A percentile compares a stretch with the other conserved stretches of the same genome.
Conservation (phyloP, 2,329 filamentous ascomycete species). For the Volutella citrinella region DNA sequence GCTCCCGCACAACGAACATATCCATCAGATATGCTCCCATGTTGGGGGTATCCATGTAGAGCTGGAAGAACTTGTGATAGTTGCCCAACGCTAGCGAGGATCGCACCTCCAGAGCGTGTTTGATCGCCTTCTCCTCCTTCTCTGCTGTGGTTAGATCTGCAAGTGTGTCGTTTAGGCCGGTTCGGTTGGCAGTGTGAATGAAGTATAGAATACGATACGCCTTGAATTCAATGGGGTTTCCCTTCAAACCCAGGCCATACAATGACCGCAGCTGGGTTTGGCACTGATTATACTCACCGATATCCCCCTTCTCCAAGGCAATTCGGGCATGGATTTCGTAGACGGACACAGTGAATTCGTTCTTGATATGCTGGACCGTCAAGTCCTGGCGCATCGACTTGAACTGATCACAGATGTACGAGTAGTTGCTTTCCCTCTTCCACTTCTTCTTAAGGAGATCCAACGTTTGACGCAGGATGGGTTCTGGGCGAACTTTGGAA, state of each 20-base stretch:
- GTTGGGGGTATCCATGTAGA: constrained; percentile 90
- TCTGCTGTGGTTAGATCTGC: constrained; percentile 99
- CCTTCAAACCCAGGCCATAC: constrained; percentile 82
- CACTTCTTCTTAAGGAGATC: constrained; percentile 92
- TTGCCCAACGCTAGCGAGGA: constrained; percentile 91
- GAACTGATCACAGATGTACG: constrained; percentile 98
- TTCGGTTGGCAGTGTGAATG: constrained; percentile 97
- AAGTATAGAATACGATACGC: constrained; percentile 99
- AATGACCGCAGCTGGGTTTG: constrained; percentile 94
- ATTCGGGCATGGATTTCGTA: constrained; percentile 98
- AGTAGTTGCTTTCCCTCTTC: constrained; percentile 90
- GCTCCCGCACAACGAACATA: constrained; percentile 95
- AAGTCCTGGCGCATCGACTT: constrained; percentile 97
- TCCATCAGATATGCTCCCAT: constrained; percentile 99
- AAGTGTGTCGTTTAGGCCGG: constrained; percentile 95
- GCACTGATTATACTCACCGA: constrained; percentile 99
- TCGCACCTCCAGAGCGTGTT: constrained; percentile 87
- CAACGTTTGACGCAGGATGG: constrained; percentile 76
- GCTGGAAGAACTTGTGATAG: constrained; percentile 96
- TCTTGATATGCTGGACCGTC: constrained; percentile 95
- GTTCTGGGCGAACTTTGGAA: constrained; percentile 81
- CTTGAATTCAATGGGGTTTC: constrained; percentile 93
- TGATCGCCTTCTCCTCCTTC: constrained; percentile 79
- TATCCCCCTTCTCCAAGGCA: constrained; percentile 94
- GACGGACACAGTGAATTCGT: constrained; percentile 91